Evolutionary conservation across 2,329 filamentous ascomycete genomes (phyloP).

Genomic region (Colletotrichum sp.): DNA sequence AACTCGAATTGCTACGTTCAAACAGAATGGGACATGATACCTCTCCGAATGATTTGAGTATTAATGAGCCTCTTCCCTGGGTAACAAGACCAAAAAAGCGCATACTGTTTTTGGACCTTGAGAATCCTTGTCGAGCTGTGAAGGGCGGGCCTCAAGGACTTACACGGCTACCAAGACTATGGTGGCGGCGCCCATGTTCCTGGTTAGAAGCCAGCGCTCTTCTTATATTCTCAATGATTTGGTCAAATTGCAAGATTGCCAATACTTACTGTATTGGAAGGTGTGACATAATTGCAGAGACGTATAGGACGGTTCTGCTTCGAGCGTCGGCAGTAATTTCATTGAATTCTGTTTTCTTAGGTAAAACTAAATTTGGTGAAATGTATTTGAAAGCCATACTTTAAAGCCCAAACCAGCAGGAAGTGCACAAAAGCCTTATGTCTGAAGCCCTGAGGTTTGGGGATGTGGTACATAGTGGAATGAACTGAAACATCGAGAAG

Average conservation of each 20-base stretch:
- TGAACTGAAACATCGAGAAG: background rate
- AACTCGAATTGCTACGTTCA: background rate
- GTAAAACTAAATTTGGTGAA: background rate
- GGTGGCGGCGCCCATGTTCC: background rate
- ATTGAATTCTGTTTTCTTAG: too few relatives aligned
- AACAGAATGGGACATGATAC: background rate
- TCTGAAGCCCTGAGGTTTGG: background rate
- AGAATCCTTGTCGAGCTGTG: background rate
- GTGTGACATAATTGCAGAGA: background rate
- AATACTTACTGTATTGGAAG: background rate
- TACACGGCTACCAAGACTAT: background rate
- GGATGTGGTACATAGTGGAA: background rate
- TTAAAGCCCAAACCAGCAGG: background rate
- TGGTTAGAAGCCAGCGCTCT: fast-evolving
- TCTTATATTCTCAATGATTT: background rate
- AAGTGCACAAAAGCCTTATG: background rate
- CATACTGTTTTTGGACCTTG: background rate
- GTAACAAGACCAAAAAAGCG: background rate
- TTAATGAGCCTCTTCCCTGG: background rate
- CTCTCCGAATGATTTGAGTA: background rate
- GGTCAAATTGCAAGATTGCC: fast-evolving
- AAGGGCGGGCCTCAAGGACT: background rate
- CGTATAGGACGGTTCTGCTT: background rate
- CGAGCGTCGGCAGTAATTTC: background rate
- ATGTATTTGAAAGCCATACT: background rate